Evolutionary conservation across 805 yeast genomes (phyloP), one percentile per base, ranked within the genome.

Genomic region (Nakazawaea ishiwadae): DNA sequence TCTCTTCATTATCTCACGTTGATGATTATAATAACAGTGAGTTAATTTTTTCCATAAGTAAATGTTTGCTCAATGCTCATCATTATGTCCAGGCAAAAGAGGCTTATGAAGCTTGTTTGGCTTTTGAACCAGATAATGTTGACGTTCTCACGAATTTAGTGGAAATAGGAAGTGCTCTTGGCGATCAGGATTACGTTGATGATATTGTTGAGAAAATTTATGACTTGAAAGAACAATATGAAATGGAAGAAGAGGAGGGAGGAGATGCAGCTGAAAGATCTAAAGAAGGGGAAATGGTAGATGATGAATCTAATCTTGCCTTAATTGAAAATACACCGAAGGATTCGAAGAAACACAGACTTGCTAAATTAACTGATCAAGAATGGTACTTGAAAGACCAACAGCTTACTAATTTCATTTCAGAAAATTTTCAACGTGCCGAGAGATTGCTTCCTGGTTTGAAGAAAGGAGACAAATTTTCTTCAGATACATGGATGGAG

Each of bases 141-240:
- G 96, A 89, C 46, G 75, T 81, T 9, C 79, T 84, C 51, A 69
- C 90, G 21, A 81, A 85, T 0, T 65, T 93, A 19, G 95, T 93
- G 0, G 98, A 93, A 61, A 77, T 68, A 20, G 79, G 73, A 9
- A 69, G 69, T n/a, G 81, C 88, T 9, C 69, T 73, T 18, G 52
- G 58, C 17, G 58, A 84, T 17, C 62, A 82, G 40, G 65, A 65
- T 16, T 83, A 79, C 46, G 84, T 82, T 0, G 66, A 61, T 9
- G 61, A 67, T n/a, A 60, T 63, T 16, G 62, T 70, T 39, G 61
- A 55, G 53, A 55, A 31, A 50, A 65, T 40, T 49, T 65, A 48
- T 35, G 17, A 15, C 44, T 53, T 28, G 57, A 60, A 5, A 49
- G 60, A 28, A 45, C 49, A 11, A 55, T 54, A 33, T 31, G 23